Evolutionary conservation across 2,329 filamentous ascomycete genomes (phyloP), one percentile per base, ranked within the genome.

Genomic region (Fusarium sp.): DNA sequence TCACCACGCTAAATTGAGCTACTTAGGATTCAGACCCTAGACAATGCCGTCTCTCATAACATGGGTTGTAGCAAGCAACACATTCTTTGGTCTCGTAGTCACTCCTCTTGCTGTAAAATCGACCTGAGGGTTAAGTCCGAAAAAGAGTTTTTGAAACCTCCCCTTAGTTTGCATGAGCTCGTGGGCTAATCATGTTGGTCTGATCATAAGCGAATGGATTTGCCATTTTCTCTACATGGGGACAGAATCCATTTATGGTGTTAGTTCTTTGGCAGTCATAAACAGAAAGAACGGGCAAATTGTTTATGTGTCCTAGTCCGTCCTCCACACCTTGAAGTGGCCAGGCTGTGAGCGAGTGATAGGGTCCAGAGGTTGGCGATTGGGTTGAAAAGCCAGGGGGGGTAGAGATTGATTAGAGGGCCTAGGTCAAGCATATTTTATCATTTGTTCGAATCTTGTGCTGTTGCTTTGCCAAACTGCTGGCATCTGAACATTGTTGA

Each of bases 1-100:
- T 78, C 75, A 77, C 73, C 59, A 68, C 71, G 66, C 76, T 78
- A 78, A 68, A 65, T 59, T 63, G 61, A n/a, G 53, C 41, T 66
- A 26, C 59, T 67, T 67, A 63, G 70, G 75, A 67, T 61, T 45
- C 65, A 33, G 56, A 70, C 56, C 59, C 68, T 50, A 44, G 62
- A 39, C 53, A 53, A 62, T 20, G 56, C 60, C 65, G 39, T 58
- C 53, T 59, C 45, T 54, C 44, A 57, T 31, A 53, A n/a, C 61
- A 57, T 64, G 51, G 58, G 61, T 68, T 63, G 41, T 48, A 65
- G 59, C 57, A 56, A 65, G 58, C 24, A 56, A 30, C 56, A 15
- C 51, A 38, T 26, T 47, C 30, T 50, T 38, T 26, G n/a, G 31
- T 33, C 18, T 24, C n/a, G 31, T 51, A 35, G 31, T 22, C 57